These are phyloP conservation scores for Roridomyces roridus DNA, from an alignment of 768 basidiomycete species.

Conservation along the genomic window DNA sequence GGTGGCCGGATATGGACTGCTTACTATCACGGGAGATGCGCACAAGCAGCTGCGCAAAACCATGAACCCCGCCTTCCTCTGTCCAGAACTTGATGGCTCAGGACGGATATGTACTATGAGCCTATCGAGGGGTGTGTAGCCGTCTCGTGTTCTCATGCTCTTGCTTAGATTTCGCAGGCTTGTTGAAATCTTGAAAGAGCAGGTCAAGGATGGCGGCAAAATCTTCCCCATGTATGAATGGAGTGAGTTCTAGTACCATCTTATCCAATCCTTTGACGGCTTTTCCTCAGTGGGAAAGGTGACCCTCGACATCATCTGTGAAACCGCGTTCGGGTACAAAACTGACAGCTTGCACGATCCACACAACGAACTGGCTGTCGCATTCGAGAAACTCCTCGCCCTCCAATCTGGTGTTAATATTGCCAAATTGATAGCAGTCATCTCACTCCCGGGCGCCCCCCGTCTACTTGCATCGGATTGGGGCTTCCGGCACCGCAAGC, in stretches of 20 bases:
- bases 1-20: slow-evolving; percentile 49
- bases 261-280: not conserved
- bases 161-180: slow-evolving; percentile 30
- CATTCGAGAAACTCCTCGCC: slow-evolving; percentile 49
- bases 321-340: slow-evolving; percentile 55
- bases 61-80: slow-evolving; percentile 59
- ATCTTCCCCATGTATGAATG: slow-evolving; percentile 48
- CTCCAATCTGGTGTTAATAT: slow-evolving; percentile 47
- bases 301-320: slow-evolving; percentile 59
- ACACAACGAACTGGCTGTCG: slow-evolving; percentile 51
- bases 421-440: slow-evolving; percentile 40
- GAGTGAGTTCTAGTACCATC: slow-evolving; percentile 40
- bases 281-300: slow-evolving; percentile 50
- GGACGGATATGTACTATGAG: slow-evolving; percentile 55
- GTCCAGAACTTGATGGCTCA: slow-evolving; percentile 46
- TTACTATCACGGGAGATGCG: slow-evolving; percentile 54
- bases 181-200: slow-evolving; percentile 39
- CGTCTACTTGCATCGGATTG: slow-evolving; percentile 40
- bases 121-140: slow-evolving; percentile 45
- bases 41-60: slow-evolving; percentile 56
- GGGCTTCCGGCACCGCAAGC: slow-evolving; percentile 41
- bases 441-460: slow-evolving; percentile 44
- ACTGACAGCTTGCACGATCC: slow-evolving; percentile 52
- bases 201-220: slow-evolving; percentile 37
- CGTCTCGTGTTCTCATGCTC: not conserved